Base-by-base conservation (phyloP, 257 asterid species). In the Phtheirospermum japonicum region DNA sequence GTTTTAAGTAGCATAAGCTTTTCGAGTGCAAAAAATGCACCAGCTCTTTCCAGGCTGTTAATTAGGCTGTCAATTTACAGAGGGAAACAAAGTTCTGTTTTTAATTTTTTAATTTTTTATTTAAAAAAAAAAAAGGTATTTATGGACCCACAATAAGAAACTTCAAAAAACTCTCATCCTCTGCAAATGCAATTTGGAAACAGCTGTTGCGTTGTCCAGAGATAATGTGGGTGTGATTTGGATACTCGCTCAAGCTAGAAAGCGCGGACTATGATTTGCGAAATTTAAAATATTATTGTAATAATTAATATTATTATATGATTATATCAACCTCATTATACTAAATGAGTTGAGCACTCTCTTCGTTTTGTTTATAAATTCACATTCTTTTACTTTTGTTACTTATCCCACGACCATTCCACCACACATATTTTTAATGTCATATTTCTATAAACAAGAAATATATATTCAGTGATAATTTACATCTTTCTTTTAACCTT, bases 21-120 rank as follows among this genome's bases (percentile, higher is more conserved):
- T 66, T 69, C 61, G 28, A 67, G 79, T 65, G 80, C 78, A 46
- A 77, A 70, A 77, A 70, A 34, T 48, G 71, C 66, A 73, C 65
- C 86, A 82, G 86, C 82, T 76, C 85, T 76, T 85, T 82, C 75
- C 93, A 80, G 89, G 85, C 87, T 85, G 93, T 80, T 76, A 83
- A 77, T 79, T 77, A 76, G 88, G 86, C 82, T 79, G 89, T 85
- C 83, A 75, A 67, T 68, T 71, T 76, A 63, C 80, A 71, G 87
- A 74, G 75, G 75, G 73, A 72, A 75, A 74, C 66, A 14, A 31
- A 17, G 28, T 19, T 59, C 45, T 11, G 28, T 13, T 55, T 10
- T 12, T 0, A 6, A 20, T 10, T 20, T 23, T 23, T 12, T 45
- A 0, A 53, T 54, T 11, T 54, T 23, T 5, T 28, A 18, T 52